Conservation (phyloP, 2,329 filamentous ascomycete genomes). For the Ophiosphaerella korrae region DNA sequence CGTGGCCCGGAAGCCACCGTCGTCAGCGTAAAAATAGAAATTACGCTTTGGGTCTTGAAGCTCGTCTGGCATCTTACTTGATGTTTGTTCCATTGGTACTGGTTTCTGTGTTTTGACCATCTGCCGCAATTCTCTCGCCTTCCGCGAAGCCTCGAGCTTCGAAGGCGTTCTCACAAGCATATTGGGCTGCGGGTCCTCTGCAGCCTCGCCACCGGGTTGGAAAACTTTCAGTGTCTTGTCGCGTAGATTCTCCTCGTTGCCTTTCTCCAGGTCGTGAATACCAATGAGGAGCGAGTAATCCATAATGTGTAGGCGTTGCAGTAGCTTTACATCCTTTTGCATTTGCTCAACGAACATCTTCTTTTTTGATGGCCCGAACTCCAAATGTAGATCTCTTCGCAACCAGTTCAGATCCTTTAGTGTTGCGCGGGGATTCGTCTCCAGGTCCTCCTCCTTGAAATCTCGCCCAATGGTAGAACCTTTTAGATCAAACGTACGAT, state of each 20-base stretch:
- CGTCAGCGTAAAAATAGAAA: constrained; percentile 89
- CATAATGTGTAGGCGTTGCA: constrained; percentile 94
- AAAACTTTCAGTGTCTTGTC: constrained; percentile 93
- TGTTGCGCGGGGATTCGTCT: constrained; percentile 87
- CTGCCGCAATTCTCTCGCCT: constrained; percentile 87
- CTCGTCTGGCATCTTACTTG: constrained; percentile 87
- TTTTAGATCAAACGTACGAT: constrained; percentile 95
- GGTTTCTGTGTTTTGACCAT: constrained; percentile 93
- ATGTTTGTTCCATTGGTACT: constrained; percentile 84
- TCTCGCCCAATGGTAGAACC: constrained; percentile 94
- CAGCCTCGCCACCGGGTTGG: constrained; percentile 76
- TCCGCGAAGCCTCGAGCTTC: constrained; percentile 87
- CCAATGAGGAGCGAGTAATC: constrained; percentile 96
- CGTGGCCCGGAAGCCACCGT: constrained; percentile 90
- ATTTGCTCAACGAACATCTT: constrained; percentile 87
- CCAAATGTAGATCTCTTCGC: constrained; percentile 79
- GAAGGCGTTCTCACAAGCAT: constrained; percentile 88
- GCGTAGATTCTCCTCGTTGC: constrained; percentile 92
- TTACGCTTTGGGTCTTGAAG: constrained; percentile 69
- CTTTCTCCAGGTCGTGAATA: constrained; percentile 86
- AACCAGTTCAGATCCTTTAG: constrained; percentile 98
- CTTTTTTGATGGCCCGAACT: constrained; percentile 89
- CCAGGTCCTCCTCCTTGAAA: constrained; percentile 84
- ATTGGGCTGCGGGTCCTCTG: constrained; percentile 58
- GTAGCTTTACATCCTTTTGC: constrained; percentile 79